Percentiles rank a stretch among this genome's conserved stretches.
Conservation (phyloP, 495 filamentous ascomycete species). For the Endocarpon pusillum region DNA sequence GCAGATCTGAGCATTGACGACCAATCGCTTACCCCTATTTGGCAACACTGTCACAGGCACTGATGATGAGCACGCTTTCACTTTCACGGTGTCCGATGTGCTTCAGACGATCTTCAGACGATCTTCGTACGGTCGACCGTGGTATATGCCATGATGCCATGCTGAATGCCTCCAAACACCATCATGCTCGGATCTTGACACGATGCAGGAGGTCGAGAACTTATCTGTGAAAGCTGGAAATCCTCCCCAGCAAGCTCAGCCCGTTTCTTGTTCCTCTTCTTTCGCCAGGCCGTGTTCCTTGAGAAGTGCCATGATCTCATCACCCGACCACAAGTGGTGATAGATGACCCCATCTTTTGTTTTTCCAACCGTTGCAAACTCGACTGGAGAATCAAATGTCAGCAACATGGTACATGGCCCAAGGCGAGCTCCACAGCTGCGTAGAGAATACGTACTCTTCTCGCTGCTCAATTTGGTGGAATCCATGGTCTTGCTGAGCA, state of each 20-base stretch:
- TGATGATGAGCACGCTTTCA: constrained; percentile 7
- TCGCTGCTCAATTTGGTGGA: constrained; percentile 95
- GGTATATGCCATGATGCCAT: background rate
- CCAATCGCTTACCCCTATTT: too few relatives aligned
- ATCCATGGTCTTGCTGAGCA: constrained; percentile 99
- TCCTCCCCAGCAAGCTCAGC: constrained; percentile 15
- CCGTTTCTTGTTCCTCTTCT: constrained; percentile 59
- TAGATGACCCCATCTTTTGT: constrained; percentile 90
- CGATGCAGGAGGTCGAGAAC: constrained; percentile 14
- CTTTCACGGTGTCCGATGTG: constrained; percentile 4
- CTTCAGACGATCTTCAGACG: background rate
- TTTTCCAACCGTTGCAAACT: constrained; percentile 95
- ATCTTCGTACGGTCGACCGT: background rate
- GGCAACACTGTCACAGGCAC: too few relatives aligned
- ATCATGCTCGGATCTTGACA: constrained; percentile 8
- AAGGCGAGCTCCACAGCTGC: too few relatives aligned
- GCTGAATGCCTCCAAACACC: background rate
- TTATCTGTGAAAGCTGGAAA: background rate
- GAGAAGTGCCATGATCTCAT: constrained; percentile 87
- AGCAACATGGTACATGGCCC: constrained; percentile 1
- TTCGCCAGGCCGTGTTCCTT: constrained; percentile 93
- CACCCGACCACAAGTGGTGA: constrained; percentile 92
- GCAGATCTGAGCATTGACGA: too few relatives aligned
- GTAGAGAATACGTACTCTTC: constrained; percentile 57
- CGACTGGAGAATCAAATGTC: constrained; percentile 38